phyloP scores from a whole-genome alignment of 2,329 filamentous ascomycete genomes.

The Sporothrix globosa region DNA sequence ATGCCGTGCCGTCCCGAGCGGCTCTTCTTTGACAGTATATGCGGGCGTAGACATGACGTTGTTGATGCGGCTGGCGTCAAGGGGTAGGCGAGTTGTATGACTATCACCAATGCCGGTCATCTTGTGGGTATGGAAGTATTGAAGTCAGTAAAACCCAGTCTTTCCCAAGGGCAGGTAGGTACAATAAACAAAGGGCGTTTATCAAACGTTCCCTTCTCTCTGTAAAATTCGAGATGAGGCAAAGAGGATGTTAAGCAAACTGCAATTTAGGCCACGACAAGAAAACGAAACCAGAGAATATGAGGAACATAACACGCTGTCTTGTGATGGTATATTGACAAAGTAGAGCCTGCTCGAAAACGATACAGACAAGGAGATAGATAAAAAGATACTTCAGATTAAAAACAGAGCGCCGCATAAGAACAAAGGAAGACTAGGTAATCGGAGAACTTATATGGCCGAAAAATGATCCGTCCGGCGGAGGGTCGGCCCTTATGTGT shows the following conservation, averaged over 20 bases:
- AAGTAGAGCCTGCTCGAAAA: not conserved
- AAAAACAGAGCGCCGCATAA: not conserved
- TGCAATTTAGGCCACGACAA: not conserved
- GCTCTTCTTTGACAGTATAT: constrained; percentile 34
- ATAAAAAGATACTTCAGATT: not conserved
- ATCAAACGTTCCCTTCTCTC: not conserved
- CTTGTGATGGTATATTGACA: not conserved
- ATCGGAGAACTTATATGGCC: constrained; percentile 1
- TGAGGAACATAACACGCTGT: not conserved
- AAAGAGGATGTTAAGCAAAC: not conserved
- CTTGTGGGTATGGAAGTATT: not conserved
- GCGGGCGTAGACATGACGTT: not conserved
- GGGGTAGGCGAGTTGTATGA: not conserved
- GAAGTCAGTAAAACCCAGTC: too few relatives aligned
- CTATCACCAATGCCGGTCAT: not conserved
- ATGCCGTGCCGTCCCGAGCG: constrained; percentile 41
- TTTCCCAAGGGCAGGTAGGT: not conserved
- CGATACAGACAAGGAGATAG: too few relatives aligned
- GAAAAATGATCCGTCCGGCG: not conserved
- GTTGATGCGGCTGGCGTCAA: not conserved
- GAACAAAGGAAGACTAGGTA: not conserved
- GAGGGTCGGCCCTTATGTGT: not conserved
- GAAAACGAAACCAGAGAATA: not conserved
- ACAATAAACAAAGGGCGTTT: not conserved
- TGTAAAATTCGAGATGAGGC: not conserved